A percentile compares a stretch with the other conserved stretches of the same genome.
These are phyloP conservation scores for Botrytis squamosa DNA, from an alignment of 2,329 filamentous ascomycete genomes.

Conservation along the genomic window DNA sequence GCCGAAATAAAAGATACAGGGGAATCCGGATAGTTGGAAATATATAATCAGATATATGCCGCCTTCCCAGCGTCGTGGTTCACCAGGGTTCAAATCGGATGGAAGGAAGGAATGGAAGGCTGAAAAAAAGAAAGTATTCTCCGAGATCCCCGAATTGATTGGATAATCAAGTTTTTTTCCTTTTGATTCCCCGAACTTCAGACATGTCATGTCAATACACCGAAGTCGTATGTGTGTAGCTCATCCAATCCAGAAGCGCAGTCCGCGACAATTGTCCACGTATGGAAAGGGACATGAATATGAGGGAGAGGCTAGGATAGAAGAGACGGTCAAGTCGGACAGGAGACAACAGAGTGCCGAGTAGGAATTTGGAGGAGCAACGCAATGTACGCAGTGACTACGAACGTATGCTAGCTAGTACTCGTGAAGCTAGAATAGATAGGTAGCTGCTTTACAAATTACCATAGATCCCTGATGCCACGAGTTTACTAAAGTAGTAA, in stretches of 20 bases:
- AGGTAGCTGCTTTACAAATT: neutral
- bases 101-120: slow-evolving; percentile 18
- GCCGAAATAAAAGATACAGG: slow-evolving; percentile 13
- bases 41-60: slow-evolving; percentile 2
- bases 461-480: slow-evolving; percentile 10
- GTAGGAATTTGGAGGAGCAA: neutral
- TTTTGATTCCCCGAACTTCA: slow-evolving; percentile 1
- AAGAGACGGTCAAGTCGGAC: neutral
- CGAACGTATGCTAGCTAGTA: neutral
- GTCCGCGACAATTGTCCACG: neutral
- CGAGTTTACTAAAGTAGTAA: slow-evolving; percentile 7
- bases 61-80: slow-evolving; percentile 20
- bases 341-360: neutral
- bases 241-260: neutral
- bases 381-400: neutral
- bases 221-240: neutral
- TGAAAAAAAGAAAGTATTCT: slow-evolving; percentile 16
- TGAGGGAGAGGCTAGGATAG: neutral
- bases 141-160: slow-evolving; percentile 19
- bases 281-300: neutral
- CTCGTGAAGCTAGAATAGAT: slow-evolving; percentile 8
- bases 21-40: slow-evolving; percentile 6
- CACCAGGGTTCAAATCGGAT: slow-evolving; percentile 16
- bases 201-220: neutral
- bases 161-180: neutral